Percentiles rank a stretch among this genome's conserved stretches.
These are phyloP conservation scores for Thalassiosira delicatula DNA, from an alignment of 352 stramenopile species.

Conservation along the genomic window DNA sequence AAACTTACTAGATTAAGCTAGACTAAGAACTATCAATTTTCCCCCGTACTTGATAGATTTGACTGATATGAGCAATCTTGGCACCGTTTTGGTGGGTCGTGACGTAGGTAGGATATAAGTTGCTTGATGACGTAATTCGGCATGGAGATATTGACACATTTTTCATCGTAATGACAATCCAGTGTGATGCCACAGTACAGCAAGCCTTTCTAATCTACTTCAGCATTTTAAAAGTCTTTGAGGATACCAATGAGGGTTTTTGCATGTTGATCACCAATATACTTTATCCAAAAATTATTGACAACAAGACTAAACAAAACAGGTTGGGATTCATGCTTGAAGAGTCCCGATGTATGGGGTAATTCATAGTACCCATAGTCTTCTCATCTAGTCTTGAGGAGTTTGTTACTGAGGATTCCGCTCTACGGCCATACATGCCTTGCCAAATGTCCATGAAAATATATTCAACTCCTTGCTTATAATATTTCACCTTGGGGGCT, in stretches of 20 bases:
- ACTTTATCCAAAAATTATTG: background rate
- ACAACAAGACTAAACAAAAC: background rate
- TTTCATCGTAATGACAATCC: background rate
- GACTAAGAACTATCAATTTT: too few relatives aligned
- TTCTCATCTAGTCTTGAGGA: background rate
- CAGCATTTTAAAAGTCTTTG: background rate
- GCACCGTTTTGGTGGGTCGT: background rate
- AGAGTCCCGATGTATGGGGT: background rate
- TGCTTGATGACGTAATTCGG: slow-evolving; percentile 20
- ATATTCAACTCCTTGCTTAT: too few relatives aligned
- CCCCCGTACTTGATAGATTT: slow-evolving; percentile 18
- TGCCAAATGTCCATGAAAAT: slow-evolving; percentile 32
- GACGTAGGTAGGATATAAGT: background rate
- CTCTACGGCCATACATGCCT: slow-evolving; percentile 45
- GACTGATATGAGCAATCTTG: slow-evolving; percentile 14
- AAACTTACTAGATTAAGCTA: too few relatives aligned
- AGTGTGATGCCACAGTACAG: background rate
- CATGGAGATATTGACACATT: slow-evolving; percentile 10
- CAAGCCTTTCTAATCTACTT: background rate
- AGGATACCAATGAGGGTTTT: background rate
- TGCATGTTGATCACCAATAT: background rate
- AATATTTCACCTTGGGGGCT: slow-evolving; percentile 6
- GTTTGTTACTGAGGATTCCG: slow-evolving; percentile 12
- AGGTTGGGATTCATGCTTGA: background rate
- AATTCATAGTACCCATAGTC: background rate